Base-by-base conservation (phyloP, 2,329 filamentous ascomycete genomes). In the Cryphonectria nitschkei region DNA sequence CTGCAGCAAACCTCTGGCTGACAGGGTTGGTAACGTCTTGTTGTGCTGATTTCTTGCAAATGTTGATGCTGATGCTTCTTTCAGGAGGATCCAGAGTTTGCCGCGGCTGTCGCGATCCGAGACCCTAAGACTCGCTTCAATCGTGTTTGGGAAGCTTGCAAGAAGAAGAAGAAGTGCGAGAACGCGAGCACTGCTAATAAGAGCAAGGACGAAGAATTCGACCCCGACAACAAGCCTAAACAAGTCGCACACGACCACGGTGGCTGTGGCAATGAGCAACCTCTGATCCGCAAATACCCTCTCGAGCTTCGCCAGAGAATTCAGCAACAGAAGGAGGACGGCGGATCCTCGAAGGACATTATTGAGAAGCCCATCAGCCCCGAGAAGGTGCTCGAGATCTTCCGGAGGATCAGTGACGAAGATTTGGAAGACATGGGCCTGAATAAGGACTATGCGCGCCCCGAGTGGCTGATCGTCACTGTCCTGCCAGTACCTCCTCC, bases 401-500 rank as follows among this genome's bases (percentile, higher is more conserved):
- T 99, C 81, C 91, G 92, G 75, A 91, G 91, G 75, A 96, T 99
- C 74, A 89, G 89, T 2, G 91, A 94, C 71, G 87, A 91, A 26
- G 95, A 97, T 72, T 89, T 98, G 73, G 86, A 88, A 69, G 90
- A 96, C 75, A 93, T 99, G 84, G 96, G 96, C 46, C 84, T 99
- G 77, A 99, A 95, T 82, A 92, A 92, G 70, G 94, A 98, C 79
- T 98, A 98, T 77, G 95, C 97, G 70, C 91, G 95, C 63, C 96
- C 96, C 0, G 96, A 99, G 80, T 99, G 96, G 96, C 97, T 99
- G 94, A 89, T 99, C 73, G 85, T 99, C 73, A 97, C 94, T 0
- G 95, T 98, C 65, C 87, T 99, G 63, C 95, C 96, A 6, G 97
- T 99, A 0, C 96, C 96, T 0, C 96, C 96, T 2, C 96, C 96